Conservation (phyloP, 371 early-diverging fungal species). For the Circinella umbellata region DNA sequence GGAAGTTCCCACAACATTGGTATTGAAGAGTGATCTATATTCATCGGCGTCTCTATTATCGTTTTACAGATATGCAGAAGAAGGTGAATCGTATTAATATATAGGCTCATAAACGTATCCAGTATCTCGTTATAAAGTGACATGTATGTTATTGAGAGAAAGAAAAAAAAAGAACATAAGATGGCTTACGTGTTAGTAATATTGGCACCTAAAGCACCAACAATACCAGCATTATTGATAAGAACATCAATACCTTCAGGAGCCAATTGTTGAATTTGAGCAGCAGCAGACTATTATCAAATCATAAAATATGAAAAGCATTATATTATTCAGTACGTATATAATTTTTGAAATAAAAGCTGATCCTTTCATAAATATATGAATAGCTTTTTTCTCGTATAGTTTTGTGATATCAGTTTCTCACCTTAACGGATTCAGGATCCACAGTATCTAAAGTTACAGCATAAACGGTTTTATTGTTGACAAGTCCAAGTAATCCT, state of each 20-base stretch:
- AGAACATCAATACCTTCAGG: conserved; percentile 29
- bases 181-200: neutral
- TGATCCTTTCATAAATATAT: neutral
- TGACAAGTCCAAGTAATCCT: conserved; percentile 23
- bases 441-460: conserved; percentile 31
- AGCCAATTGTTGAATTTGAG: conserved; percentile 21
- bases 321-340: no score
- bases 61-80: no score
- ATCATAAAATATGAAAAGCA: neutral
- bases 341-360: neutral
- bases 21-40: conserved; percentile 21
- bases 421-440: conserved; percentile 36
- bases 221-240: conserved; percentile 26
- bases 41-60: conserved; percentile 7
- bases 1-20: conserved; percentile 33
- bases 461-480: conserved; percentile 29
- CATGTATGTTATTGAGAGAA: neutral
- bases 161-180: no score
- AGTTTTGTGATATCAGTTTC: neutral
- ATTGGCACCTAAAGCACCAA: neutral
- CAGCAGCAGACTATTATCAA: conserved; percentile 21
- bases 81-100: no score
- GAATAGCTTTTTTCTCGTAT: neutral
- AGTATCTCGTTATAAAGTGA: neutral
- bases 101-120: no score